A percentile compares a stretch with the other conserved stretches of the same genome.
Conservation (phyloP, 1,139 yeast genomes). For the Dujonia santamariae region DNA sequence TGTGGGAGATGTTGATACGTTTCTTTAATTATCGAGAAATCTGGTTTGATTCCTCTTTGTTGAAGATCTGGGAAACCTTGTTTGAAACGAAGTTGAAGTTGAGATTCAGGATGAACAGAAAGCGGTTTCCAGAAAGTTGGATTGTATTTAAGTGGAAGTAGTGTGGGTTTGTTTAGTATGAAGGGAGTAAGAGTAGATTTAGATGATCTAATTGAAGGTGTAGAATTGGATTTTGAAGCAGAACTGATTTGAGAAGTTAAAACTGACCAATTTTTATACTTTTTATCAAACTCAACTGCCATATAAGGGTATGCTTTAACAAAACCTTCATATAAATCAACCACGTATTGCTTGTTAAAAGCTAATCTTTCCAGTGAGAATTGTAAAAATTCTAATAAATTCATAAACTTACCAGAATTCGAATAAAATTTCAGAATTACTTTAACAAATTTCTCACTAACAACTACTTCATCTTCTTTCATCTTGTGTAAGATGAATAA, state of each 20-base stretch:
- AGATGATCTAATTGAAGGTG: not conserved
- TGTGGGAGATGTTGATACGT: constrained; percentile 26
- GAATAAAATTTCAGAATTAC: constrained; percentile 23
- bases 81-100: constrained; percentile 30
- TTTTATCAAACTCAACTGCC: constrained; percentile 22
- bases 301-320: constrained; percentile 33
- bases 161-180: not conserved
- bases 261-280: constrained; percentile 24
- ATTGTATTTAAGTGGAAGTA: constrained; percentile 2
- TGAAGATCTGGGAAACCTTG: constrained; percentile 34
- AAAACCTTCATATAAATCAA: constrained; percentile 27
- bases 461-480: constrained; percentile 20
- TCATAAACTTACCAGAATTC: constrained; percentile 23
- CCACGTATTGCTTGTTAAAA: constrained; percentile 21
- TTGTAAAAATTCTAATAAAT: constrained; percentile 22
- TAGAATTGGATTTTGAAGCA: not conserved
- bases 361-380: constrained; percentile 16
- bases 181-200: constrained; percentile 1
- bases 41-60: constrained; percentile 36
- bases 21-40: constrained; percentile 25
- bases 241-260: not conserved
- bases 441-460: constrained; percentile 16
- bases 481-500: constrained; percentile 24
- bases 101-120: constrained; percentile 11
- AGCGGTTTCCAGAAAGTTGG: not conserved